phyloP scores from a whole-genome alignment of 352 stramenopile genomes.

The Phytophthora boehmeriae region DNA sequence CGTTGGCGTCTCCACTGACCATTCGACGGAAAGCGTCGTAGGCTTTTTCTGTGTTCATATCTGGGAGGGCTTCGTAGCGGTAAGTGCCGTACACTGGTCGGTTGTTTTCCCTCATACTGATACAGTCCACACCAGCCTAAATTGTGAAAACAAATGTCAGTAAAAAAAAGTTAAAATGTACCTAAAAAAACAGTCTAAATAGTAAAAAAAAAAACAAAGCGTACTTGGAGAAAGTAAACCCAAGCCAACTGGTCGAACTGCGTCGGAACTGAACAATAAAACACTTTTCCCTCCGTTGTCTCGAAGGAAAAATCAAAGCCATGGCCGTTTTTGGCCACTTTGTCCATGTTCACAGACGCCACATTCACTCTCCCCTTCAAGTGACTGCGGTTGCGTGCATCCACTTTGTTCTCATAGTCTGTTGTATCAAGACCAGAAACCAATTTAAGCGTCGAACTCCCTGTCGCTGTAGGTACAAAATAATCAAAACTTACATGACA shows the following conservation, averaged over 20 bases:
- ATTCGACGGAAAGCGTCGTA: constrained; percentile 83
- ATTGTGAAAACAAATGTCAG: constrained; percentile 4
- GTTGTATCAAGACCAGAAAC: background rate
- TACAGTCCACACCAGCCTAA: constrained; percentile 73
- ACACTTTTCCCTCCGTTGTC: constrained; percentile 84
- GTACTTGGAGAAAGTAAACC: constrained; percentile 86
- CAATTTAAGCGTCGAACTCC: background rate
- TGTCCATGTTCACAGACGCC: constrained; percentile 74
- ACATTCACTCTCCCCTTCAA: constrained; percentile 88
- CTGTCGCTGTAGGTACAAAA: background rate
- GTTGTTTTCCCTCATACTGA: constrained; percentile 86
- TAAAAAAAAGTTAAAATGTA: background rate
- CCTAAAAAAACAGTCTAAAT: background rate
- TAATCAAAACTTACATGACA: constrained; percentile 63
- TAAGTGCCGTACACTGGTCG: constrained; percentile 84
- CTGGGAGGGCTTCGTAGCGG: constrained; percentile 64
- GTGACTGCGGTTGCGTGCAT: constrained; percentile 85
- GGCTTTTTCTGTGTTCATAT: constrained; percentile 78
- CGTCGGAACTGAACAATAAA: constrained; percentile 81
- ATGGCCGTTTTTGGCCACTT: constrained; percentile 78
- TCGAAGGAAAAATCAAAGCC: constrained; percentile 89
- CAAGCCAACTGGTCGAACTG: constrained; percentile 83
- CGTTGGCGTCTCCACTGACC: constrained; percentile 53
- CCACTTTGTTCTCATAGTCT: constrained; percentile 91
- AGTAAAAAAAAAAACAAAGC: constrained; percentile 1